Evolutionary conservation across 2,329 filamentous ascomycete species (phyloP).

Genomic region (Hawksworthiomyces lignivorus): DNA sequence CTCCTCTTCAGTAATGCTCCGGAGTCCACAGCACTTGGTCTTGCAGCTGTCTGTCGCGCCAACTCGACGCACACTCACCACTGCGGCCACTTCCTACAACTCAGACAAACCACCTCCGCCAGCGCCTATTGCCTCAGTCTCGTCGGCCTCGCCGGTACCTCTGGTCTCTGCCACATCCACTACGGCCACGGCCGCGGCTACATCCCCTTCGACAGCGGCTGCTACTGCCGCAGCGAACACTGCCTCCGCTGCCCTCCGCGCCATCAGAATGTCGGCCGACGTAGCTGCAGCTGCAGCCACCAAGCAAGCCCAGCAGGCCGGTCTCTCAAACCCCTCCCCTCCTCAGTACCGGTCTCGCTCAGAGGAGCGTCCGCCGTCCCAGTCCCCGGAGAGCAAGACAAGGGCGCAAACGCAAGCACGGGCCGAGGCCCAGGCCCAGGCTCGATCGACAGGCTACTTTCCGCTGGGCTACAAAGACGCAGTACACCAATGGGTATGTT

Average conservation of each 20-base stretch:
- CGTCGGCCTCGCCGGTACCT: not conserved
- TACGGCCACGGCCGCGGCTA: not conserved
- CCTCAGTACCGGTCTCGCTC: slow-evolving; percentile 6
- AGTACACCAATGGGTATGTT: slow-evolving; percentile 77
- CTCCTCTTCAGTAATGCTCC: slow-evolving; percentile 13
- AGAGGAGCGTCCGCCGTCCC: too few relatives aligned
- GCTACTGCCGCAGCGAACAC: not conserved
- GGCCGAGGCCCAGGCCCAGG: too few relatives aligned
- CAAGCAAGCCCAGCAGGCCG: too few relatives aligned
- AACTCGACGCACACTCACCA: slow-evolving; percentile 15
- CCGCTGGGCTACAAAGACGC: slow-evolving; percentile 88
- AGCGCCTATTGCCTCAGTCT: not conserved
- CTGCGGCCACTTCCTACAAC: slow-evolving; percentile 11
- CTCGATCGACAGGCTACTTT: slow-evolving; percentile 57
- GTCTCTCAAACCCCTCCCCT: not conserved
- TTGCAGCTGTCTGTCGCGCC: slow-evolving; percentile 17
- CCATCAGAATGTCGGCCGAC: slow-evolving; percentile 11
- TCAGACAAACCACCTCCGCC: slow-evolving; percentile 9
- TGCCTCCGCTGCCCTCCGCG: slow-evolving; percentile 3
- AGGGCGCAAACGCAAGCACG: too few relatives aligned
- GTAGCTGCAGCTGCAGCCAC: not conserved
- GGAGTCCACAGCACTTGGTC: slow-evolving; percentile 13
- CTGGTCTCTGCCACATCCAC: not conserved
- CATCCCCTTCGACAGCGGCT: not conserved
- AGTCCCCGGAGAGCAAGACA: too few relatives aligned